Evolutionary conservation across 495 filamentous ascomycete species (phyloP).

Genomic region (Lasiosphaeria hispida): DNA sequence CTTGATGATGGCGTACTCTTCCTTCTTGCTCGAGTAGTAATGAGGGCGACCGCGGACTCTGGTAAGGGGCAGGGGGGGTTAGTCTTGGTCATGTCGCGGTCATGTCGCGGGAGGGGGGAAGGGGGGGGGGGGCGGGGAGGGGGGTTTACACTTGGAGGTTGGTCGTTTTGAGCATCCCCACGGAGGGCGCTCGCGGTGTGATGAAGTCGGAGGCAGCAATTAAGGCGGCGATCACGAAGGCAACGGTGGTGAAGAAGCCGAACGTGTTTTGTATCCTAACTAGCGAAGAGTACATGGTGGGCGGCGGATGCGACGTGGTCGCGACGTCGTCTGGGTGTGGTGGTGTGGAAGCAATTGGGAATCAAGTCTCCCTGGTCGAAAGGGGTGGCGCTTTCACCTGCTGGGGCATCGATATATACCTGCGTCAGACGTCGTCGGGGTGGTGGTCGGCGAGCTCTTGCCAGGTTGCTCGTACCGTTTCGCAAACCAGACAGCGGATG

Average conservation of each 20-base stretch:
- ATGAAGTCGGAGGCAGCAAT: constrained; percentile 77
- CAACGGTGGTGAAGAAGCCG: constrained; percentile 95
- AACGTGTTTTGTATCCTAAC: constrained; percentile 89
- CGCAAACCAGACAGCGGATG: not conserved
- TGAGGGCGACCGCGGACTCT: constrained; percentile 86
- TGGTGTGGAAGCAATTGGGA: not conserved
- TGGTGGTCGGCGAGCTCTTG: not conserved
- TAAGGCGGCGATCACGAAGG: constrained; percentile 72
- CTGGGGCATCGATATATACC: not conserved
- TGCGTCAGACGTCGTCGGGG: not conserved
- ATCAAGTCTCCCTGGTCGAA: not conserved
- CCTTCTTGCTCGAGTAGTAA: constrained; percentile 87
- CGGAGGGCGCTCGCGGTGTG: constrained; percentile 64
- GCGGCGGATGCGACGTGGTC: constrained; percentile 8
- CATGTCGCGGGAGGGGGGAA: too few species aligned
- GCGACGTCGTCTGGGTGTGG: not conserved
- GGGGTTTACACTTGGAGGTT: constrained; percentile 81
- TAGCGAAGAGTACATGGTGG: constrained; percentile 80
- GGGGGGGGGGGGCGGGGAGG: not conserved
- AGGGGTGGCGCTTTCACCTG: constrained; percentile 10
- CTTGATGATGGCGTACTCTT: constrained; percentile 90
- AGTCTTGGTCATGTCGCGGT: not conserved
- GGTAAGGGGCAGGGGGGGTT: constrained; percentile 9
- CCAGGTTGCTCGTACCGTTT: constrained; percentile 10
- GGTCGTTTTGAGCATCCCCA: constrained; percentile 61